Evolutionary conservation across 257 asterid species (phyloP).

Genomic region (Solanum bukasovii): DNA sequence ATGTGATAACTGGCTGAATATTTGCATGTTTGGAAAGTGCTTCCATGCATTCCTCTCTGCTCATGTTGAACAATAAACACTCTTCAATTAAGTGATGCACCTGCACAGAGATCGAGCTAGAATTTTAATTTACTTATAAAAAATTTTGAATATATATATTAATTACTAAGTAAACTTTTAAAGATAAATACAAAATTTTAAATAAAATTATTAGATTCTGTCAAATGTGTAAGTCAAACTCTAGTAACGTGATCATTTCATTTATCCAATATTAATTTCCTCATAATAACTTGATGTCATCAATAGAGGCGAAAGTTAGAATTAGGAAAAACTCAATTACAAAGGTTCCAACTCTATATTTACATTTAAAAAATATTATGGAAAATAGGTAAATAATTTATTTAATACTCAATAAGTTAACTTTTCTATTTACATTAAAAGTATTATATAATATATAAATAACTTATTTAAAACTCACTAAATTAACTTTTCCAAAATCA

Average conservation of each 20-base stretch:
- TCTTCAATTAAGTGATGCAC: slow-evolving; percentile 41
- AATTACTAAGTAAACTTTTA: neutral
- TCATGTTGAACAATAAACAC: slow-evolving; percentile 35
- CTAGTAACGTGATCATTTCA: neutral
- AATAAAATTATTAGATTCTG: neutral
- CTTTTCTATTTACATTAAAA: neutral
- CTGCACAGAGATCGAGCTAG: neutral
- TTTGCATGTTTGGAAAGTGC: slow-evolving; percentile 45
- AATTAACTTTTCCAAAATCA: neutral
- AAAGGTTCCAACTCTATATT: neutral
- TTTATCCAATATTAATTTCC: neutral
- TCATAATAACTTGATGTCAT: neutral
- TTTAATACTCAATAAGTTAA: neutral
- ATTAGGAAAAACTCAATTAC: neutral
- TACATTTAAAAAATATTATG: neutral
- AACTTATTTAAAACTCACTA: neutral
- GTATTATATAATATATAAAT: neutral
- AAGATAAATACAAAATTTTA: neutral
- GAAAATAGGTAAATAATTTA: neutral
- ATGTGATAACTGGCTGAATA: slow-evolving; percentile 34
- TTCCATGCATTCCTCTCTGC: slow-evolving; percentile 46
- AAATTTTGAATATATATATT: neutral
- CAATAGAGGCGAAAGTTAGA: neutral
- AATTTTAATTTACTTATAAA: neutral
- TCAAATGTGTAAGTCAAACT: neutral